Evolutionary conservation across 257 asterid species (phyloP).

Genomic region (Nicotiana obtusifolia): DNA sequence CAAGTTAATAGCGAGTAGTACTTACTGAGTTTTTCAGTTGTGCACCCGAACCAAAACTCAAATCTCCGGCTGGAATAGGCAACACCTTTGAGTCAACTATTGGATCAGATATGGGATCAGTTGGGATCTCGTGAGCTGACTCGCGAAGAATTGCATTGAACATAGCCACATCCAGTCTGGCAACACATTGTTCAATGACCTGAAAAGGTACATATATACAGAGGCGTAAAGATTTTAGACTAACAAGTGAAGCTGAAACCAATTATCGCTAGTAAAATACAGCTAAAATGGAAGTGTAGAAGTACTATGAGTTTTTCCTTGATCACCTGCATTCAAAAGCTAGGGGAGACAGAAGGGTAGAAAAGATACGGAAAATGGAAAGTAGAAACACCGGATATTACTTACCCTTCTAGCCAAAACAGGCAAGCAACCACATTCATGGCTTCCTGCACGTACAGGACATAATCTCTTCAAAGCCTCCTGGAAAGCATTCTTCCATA

Average conservation of each 20-base stretch:
- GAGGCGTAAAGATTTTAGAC: background rate
- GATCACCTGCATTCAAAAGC: background rate
- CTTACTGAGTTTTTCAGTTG: slow-evolving; percentile 89
- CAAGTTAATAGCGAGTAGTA: background rate
- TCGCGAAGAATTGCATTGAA: slow-evolving; percentile 97
- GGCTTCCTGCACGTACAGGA: slow-evolving; percentile 90
- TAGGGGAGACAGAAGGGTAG: background rate
- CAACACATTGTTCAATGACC: slow-evolving; percentile 91
- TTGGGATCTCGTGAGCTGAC: slow-evolving; percentile 93
- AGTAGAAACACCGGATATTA: slow-evolving; percentile 4
- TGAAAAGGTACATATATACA: slow-evolving; percentile 16
- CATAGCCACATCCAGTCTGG: slow-evolving; percentile 93
- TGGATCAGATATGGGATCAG: slow-evolving; percentile 98
- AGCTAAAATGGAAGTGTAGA: background rate
- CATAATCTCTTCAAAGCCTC: slow-evolving; percentile 83
- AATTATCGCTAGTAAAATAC: background rate
- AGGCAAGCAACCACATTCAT: slow-evolving; percentile 97
- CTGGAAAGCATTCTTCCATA: slow-evolving; percentile 77
- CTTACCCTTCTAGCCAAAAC: slow-evolving; percentile 80
- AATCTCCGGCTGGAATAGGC: slow-evolving; percentile 98
- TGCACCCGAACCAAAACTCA: slow-evolving; percentile 97
- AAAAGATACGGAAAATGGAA: background rate
- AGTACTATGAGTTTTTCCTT: background rate
- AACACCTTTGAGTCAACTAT: slow-evolving; percentile 87
- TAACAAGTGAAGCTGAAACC: background rate